Percentiles rank a stretch among this genome's conserved stretches.
These are phyloP conservation scores for Suhomyces prunicola DNA, from an alignment of 805 yeast species.

Conservation along the genomic window DNA sequence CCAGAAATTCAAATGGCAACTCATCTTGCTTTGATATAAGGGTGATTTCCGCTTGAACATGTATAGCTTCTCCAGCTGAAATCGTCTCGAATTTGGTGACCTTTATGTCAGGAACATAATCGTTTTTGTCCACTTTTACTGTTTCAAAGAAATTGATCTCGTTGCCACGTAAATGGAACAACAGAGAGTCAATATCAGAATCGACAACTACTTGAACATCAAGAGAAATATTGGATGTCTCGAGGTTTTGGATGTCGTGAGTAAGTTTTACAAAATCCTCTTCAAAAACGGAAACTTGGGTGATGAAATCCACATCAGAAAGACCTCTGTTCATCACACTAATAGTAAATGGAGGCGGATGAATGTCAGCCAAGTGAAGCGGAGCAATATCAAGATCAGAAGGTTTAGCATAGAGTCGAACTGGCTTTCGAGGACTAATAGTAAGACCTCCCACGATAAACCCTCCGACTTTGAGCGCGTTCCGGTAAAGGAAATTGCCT, in stretches of 20 bases:
- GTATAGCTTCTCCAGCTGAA: slow-evolving; percentile 8
- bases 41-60: slow-evolving; percentile 6
- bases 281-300: slow-evolving; percentile 18
- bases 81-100: slow-evolving; percentile 12
- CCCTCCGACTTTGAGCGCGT: slow-evolving; percentile 19
- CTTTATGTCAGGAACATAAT: slow-evolving; percentile 13
- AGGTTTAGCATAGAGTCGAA: slow-evolving; percentile 18
- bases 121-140: slow-evolving; percentile 6
- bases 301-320: slow-evolving; percentile 23
- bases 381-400: slow-evolving; percentile 7
- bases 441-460: slow-evolving; percentile 21
- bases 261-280: slow-evolving; percentile 15
- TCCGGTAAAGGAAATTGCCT: slow-evolving; percentile 17
- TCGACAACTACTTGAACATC: slow-evolving; percentile 20
- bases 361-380: slow-evolving; percentile 22
- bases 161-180: slow-evolving; percentile 13
- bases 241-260: slow-evolving; percentile 10
- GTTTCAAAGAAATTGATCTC: slow-evolving; percentile 14
- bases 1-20: slow-evolving; percentile 16
- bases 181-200: slow-evolving; percentile 16
- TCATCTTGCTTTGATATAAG: background rate
- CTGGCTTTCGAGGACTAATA: slow-evolving; percentile 15
- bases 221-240: slow-evolving; percentile 13
- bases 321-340: slow-evolving; percentile 16
- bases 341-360: slow-evolving; percentile 24